Base-by-base conservation (phyloP, 2,329 filamentous ascomycete genomes). In the Phialemoniopsis sp. region DNA sequence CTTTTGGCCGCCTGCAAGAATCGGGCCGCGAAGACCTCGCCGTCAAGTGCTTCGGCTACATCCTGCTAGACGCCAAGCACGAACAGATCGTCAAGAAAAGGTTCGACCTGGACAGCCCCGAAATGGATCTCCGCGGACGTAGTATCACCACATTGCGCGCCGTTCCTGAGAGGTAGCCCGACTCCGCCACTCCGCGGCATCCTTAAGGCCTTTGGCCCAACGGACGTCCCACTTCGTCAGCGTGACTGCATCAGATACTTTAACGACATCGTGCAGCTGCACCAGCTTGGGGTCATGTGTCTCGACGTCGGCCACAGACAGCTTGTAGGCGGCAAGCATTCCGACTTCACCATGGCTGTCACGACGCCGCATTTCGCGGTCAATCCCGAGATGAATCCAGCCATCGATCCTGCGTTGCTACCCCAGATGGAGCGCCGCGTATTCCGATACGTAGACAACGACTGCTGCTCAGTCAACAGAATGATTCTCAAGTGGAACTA, bases 1-100 rank as follows among this genome's bases (percentile, higher is more conserved):
- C 50, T 33, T 58, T 49, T 40, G 54, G 52, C 14, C 53, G 53
- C 30, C 45, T 57, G 12, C 36, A 55, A 36, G 54, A 56, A 41
- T 35, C 41, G 10, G 50, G 49, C 28, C 34, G 44, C 17, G 49
- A 50, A 14, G 46, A 54, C 8, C 41, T 56, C 15, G 47, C 50
- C 13, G 32, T 46, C 15, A 29, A 29, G 19, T 56, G 50, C 41
- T 56, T 46, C 34, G 54, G 53, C 35, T 57, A 58, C 34, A 12
- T 56, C 5, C 41, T 58, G 5, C 44, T 58, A 3, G 43, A 46
- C 37, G 45, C 53, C 34, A 34, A 34, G 5, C 46, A 47, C 18
- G 42, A 48, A 37, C 28, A 18, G 18, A 31, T 16, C 26, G n/a
- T 42, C 30, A 33, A 33, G 33, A 21, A 21, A 8, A 34, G 21